Evolutionary conservation across 129 eudicot species (phyloP), one percentile per base, ranked within the genome.

Genomic region (Deinandra increscens): DNA sequence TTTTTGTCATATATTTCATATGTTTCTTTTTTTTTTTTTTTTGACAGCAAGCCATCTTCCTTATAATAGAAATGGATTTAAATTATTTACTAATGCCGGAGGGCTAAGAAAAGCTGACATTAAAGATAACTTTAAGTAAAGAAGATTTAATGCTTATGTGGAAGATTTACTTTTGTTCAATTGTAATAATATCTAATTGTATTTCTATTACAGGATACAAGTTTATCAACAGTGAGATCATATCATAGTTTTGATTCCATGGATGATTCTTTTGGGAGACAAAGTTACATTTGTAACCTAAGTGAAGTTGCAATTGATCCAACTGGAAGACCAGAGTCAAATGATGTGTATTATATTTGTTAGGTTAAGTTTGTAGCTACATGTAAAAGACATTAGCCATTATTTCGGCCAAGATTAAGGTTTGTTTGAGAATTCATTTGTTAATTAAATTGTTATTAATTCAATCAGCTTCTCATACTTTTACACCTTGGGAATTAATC

Each of bases 41-140:
- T 18, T 22, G 60, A 66, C 93, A 88, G 98, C 98, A 34, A 92
- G 98, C 76, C 98, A 92, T 84, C 98, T 92, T 79, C 98, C 98
- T n/a, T 92, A 82, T 79, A 92, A 92, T 62, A 84, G 96, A 65
- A 92, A 92, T 62, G 98, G 98, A n/a, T 81, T 92, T 56, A 92
- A 92, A 71, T 92, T 92, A 79, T 92, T 92, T 49, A 92, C 98
- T 9, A 81, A 82, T n/a, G n/a, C n/a, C n/a, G n/a, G n/a, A n/a
- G n/a, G n/a, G n/a, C n/a, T n/a, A n/a, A n/a, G n/a, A n/a, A n/a
- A n/a, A n/a, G n/a, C n/a, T n/a, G n/a, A n/a, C n/a, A n/a, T n/a
- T n/a, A n/a, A n/a, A n/a, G n/a, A n/a, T 62, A 61, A 75, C 79
- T 50, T 51, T 66, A 56, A 31, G 39, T n/a, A n/a, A 31, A 19